phyloP scores from a whole-genome alignment of 108 stramenopile genomes.

The Nitzschia palea region DNA sequence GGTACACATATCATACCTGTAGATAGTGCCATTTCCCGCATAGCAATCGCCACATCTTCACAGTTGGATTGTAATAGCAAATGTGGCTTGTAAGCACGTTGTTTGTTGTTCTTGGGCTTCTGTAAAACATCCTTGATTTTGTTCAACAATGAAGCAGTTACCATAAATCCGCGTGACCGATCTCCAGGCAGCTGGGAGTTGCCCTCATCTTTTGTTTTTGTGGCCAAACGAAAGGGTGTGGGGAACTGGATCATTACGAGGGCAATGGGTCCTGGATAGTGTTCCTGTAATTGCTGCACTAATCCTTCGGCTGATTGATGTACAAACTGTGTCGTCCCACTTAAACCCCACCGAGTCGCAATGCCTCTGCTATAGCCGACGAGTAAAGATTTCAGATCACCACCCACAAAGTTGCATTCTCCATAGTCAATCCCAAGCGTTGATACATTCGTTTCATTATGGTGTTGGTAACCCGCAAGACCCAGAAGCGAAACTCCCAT shows the following conservation, averaged over 20 bases:
- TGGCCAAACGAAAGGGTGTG: slow-evolving; percentile 33
- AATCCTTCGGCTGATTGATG: slow-evolving; percentile 60
- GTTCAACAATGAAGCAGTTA: slow-evolving; percentile 50
- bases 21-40: slow-evolving; percentile 45
- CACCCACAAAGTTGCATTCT: slow-evolving; percentile 70
- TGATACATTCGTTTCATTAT: background rate
- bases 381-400: slow-evolving; percentile 61
- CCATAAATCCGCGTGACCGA: slow-evolving; percentile 67
- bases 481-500: slow-evolving; percentile 77
- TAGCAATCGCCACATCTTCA: slow-evolving; percentile 79
- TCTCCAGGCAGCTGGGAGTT: slow-evolving; percentile 75
- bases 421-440: background rate
- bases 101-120: background rate
- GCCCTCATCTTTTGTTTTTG: slow-evolving; percentile 18
- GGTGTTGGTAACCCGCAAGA: slow-evolving; percentile 22
- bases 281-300: slow-evolving; percentile 29
- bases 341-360: slow-evolving; percentile 50
- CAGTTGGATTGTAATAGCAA: slow-evolving; percentile 74
- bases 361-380: slow-evolving; percentile 60
- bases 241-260: slow-evolving; percentile 73
- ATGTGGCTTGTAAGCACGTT: background rate
- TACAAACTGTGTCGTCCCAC: slow-evolving; percentile 39
- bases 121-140: slow-evolving; percentile 3
- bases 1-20: slow-evolving; percentile 38
- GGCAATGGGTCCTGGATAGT: slow-evolving; percentile 60